Evolutionary conservation across 352 stramenopile species (phyloP).

Genomic region (Globisporangium ultimum): DNA sequence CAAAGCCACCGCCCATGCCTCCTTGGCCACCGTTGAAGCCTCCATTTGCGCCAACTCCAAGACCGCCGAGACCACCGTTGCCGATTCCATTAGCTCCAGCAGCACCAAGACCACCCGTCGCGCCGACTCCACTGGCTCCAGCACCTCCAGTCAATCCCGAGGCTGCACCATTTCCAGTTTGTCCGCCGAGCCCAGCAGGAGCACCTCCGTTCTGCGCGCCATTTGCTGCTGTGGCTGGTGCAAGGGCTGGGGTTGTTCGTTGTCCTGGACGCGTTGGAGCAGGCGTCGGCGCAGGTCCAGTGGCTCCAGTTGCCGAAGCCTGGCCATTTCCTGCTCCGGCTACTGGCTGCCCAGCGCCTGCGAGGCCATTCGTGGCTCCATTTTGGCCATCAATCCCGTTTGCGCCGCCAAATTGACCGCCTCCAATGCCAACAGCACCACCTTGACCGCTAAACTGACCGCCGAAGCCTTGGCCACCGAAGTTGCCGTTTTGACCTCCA

Average conservation of each 20-base stretch:
- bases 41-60: not conserved
- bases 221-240: not conserved
- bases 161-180: not conserved
- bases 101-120: not conserved
- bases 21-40: conserved; percentile 4
- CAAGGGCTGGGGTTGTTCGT: not conserved
- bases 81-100: not conserved
- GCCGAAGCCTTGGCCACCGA: not conserved
- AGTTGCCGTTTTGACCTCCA: not conserved
- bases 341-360: not conserved
- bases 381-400: not conserved
- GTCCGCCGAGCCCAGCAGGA: conserved; percentile 1
- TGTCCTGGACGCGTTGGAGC: conserved; percentile 6
- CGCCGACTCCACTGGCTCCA: not conserved
- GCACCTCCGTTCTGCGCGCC: not conserved
- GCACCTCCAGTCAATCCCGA: not conserved
- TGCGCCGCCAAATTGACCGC: not conserved
- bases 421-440: not conserved
- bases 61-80: not conserved
- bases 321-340: not conserved
- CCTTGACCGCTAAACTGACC: not conserved
- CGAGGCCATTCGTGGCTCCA: not conserved
- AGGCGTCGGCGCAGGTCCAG: conserved; percentile 1
- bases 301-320: not conserved
- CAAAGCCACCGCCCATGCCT: not conserved